Base-by-base conservation (phyloP, 1,139 yeast genomes). In the Zygosaccharomyces pseudobailii region DNA sequence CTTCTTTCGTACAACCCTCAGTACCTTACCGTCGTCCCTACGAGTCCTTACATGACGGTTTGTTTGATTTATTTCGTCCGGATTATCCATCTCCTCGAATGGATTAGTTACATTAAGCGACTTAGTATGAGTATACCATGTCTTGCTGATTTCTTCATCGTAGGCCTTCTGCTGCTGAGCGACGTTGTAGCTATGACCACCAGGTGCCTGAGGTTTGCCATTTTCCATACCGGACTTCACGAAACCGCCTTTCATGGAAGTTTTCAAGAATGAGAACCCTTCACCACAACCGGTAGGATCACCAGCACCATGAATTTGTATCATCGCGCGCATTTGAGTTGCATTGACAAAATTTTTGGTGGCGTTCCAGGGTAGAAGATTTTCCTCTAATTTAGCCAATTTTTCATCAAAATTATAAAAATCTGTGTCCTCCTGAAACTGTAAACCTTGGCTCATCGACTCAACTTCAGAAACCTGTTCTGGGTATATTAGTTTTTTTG, bases 181-280 rank as follows among this genome's bases (percentile, higher is more conserved):
- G 35, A 84, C 89, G 57, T 82, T 83, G 56, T 84, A 84, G 47
- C 84, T 79, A 62, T 84, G 89, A 0, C 84, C 82, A 39, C 77
- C 76, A n/a, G 61, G 53, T 9, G 54, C 51, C 38, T 55, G 55
- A 6, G 53, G 50, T 41, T 54, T 48, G 49, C 62, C 53, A 49
- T 58, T 47, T 8, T 52, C 52, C 9, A 45, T 68, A 55, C 75
- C 78, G 33, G 76, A 69, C 57, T 90, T 87, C 44, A 79, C 75
- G 67, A 92, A 92, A 1, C 96, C 95, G 59, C 95, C 96, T 67
- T 90, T 92, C 86, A 92, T 95, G 0, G 97, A 87, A 0, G 96
- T 87, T 54, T 90, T 78, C 55, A 90, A 73, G 58, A 90, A 86
- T n/a, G 96, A 87, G 57, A 86, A 86, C 0, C 94, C 96, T 53